phyloP scores from a whole-genome alignment of 2,329 filamentous ascomycete species.

The Neofusicoccum cordaticola region DNA sequence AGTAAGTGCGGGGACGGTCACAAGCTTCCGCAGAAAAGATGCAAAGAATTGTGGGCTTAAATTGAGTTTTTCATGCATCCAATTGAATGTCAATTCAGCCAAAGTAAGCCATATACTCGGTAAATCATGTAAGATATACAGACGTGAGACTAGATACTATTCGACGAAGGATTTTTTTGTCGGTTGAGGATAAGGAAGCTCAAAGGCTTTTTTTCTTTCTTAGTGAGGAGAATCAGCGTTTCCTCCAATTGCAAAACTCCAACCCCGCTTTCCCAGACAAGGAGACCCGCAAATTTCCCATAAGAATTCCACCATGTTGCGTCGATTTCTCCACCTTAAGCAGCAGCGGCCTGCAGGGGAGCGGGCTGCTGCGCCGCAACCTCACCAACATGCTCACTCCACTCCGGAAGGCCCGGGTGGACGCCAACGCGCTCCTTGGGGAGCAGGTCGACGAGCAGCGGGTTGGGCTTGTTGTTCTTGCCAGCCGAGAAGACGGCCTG shows the following conservation, averaged over 20 bases:
- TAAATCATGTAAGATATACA: too few species aligned
- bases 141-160: too few species aligned
- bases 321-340: constrained; percentile 31
- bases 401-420: constrained; percentile 39
- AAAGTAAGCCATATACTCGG: too few species aligned
- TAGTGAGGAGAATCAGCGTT: too few species aligned
- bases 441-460: constrained; percentile 84
- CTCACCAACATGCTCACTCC: constrained; percentile 16
- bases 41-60: too few species aligned
- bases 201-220: too few species aligned
- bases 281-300: not conserved
- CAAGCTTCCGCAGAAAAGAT: too few species aligned
- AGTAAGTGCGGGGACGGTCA: too few species aligned
- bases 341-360: constrained; percentile 18
- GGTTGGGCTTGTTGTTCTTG: constrained; percentile 83
- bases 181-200: too few species aligned
- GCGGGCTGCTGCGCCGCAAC: constrained; percentile 6
- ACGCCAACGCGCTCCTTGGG: constrained; percentile 95
- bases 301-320: not conserved
- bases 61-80: too few species aligned
- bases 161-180: too few species aligned
- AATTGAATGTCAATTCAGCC: too few species aligned
- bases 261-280: constrained; percentile 1
- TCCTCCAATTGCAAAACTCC: not conserved
- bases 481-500: constrained; percentile 67